Percentiles rank a stretch among this genome's conserved stretches.
Evolutionary conservation across 2,329 filamentous ascomycete genomes (phyloP).

Genomic region (Aspergillus persii): DNA sequence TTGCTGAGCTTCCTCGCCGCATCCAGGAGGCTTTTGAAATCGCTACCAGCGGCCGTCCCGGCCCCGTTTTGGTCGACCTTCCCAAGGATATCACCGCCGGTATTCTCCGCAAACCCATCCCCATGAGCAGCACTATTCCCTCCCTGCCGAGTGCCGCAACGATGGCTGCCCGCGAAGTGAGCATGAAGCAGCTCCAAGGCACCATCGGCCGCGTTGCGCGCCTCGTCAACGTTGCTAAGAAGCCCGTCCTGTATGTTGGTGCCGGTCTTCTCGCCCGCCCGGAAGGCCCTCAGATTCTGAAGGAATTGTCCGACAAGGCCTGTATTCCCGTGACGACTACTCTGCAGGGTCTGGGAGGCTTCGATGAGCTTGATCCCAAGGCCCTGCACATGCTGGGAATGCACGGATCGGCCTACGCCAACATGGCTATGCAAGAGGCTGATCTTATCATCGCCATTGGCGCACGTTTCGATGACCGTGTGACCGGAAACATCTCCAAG

Average conservation of each 20-base stretch:
- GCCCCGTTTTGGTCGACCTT: conserved; percentile 90
- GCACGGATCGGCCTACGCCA: conserved; percentile 96
- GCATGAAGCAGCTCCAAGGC: conserved; percentile 67
- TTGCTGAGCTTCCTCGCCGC: conserved; percentile 85
- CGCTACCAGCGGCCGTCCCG: conserved; percentile 87
- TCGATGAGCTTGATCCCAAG: conserved; percentile 90
- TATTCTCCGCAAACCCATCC: conserved; percentile 79
- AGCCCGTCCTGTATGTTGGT: conserved; percentile 92
- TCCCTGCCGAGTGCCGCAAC: conserved; percentile 83
- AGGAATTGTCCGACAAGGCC: conserved; percentile 83
- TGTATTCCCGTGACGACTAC: conserved; percentile 95
- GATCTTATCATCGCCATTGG: conserved; percentile 95
- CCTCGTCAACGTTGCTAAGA: conserved; percentile 84
- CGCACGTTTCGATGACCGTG: conserved; percentile 93
- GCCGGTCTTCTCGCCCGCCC: conserved; percentile 80
- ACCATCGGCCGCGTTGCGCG: conserved; percentile 75
- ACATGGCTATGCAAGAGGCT: conserved; percentile 96
- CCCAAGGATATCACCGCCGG: conserved; percentile 95
- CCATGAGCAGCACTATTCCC: conserved; percentile 70
- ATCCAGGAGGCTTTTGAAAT: conserved; percentile 99
- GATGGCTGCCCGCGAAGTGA: conserved; percentile 71
- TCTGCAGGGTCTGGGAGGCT: conserved; percentile 87
- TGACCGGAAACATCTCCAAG: conserved; percentile 75
- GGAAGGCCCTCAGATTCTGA: conserved; percentile 75
- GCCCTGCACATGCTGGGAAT: conserved; percentile 97